phyloP scores from a whole-genome alignment of 148 eudicot genomes.

The Rhododendron vialii region DNA sequence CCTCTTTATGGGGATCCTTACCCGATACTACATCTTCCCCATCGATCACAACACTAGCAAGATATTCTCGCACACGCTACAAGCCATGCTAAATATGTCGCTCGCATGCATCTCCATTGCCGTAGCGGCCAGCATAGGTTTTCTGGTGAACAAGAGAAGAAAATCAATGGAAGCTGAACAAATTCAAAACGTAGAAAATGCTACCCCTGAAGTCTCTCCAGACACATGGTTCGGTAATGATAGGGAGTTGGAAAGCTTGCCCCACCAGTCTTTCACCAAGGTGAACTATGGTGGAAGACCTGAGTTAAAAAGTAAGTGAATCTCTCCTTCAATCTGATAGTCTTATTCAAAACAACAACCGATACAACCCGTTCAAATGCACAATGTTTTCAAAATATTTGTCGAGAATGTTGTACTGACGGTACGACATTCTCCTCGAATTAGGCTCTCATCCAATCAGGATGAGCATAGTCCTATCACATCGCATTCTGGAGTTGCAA shows the following conservation, averaged over 20 bases:
- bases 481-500: too few species aligned
- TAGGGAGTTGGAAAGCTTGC: constrained; percentile 70
- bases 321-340: neutral
- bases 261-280: constrained; percentile 49
- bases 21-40: constrained; percentile 63
- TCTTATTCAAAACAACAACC: neutral
- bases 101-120: constrained; percentile 41
- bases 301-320: constrained; percentile 68
- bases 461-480: too few species aligned
- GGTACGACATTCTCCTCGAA: too few species aligned
- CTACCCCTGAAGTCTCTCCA: constrained; percentile 36
- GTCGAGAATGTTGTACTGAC: neutral
- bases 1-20: constrained; percentile 48
- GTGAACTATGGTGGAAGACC: constrained; percentile 77
- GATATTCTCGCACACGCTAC: constrained; percentile 31
- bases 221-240: constrained; percentile 38
- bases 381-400: neutral
- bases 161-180: constrained; percentile 35
- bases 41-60: constrained; percentile 44
- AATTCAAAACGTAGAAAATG: constrained; percentile 32
- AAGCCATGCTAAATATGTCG: constrained; percentile 30
- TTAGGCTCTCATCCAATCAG: too few species aligned
- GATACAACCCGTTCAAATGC: neutral
- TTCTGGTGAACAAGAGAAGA: constrained; percentile 49
- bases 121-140: constrained; percentile 28